These are phyloP conservation scores for Fusarium phyllophilum DNA, from an alignment of 2,329 filamentous ascomycete species.

Conservation along the genomic window DNA sequence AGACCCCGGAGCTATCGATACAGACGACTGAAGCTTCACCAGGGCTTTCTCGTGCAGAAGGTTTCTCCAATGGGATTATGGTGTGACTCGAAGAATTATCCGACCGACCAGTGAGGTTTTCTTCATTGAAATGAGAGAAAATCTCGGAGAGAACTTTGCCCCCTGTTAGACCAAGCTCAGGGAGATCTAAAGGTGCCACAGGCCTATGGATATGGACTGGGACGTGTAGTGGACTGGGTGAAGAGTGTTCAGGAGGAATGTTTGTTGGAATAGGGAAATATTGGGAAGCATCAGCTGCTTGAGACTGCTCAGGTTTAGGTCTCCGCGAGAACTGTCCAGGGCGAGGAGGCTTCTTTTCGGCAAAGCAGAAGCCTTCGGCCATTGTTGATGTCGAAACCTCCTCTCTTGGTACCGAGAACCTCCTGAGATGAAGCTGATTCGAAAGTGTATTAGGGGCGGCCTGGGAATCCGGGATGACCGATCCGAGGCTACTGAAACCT, in stretches of 20 bases:
- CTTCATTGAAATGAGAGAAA: background rate
- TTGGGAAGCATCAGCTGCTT: background rate
- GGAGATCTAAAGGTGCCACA: slow-evolving; percentile 25
- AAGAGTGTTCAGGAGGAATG: background rate
- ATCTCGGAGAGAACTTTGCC: background rate
- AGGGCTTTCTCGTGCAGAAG: background rate
- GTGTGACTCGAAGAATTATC: background rate
- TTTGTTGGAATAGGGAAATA: background rate
- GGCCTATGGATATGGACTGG: background rate
- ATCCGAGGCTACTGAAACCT: slow-evolving; percentile 12
- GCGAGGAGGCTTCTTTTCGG: slow-evolving; percentile 29
- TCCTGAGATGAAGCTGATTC: slow-evolving; percentile 4
- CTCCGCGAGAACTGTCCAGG: slow-evolving; percentile 37
- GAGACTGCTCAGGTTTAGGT: slow-evolving; percentile 22
- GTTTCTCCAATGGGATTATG: background rate
- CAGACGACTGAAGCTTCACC: background rate
- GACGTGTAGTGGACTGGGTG: background rate
- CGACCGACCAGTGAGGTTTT: background rate
- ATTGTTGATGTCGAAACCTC: slow-evolving; percentile 38
- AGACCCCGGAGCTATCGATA: background rate
- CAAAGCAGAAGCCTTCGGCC: slow-evolving; percentile 39
- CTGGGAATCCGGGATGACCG: slow-evolving; percentile 24
- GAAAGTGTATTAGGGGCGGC: background rate
- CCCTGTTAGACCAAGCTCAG: slow-evolving; percentile 25
- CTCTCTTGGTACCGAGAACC: slow-evolving; percentile 24